A percentile compares a stretch with the other conserved stretches of the same genome.
These are phyloP conservation scores for Zarea fungicola DNA, from an alignment of 2,329 filamentous ascomycete species.

Conservation along the genomic window DNA sequence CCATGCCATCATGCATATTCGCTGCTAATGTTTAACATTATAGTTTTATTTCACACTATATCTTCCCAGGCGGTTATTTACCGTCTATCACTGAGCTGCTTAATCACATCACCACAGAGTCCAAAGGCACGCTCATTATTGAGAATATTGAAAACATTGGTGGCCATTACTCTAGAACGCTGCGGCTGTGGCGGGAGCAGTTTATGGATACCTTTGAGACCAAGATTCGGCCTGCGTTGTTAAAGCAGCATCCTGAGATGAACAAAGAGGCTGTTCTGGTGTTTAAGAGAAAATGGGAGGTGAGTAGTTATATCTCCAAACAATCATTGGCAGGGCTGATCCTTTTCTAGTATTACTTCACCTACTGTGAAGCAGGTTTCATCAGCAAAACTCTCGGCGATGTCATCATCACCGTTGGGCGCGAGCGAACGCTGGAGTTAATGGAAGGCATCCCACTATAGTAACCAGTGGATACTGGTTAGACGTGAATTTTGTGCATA, in stretches of 20 bases:
- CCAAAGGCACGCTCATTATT: conserved; percentile 57
- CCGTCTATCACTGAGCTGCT: conserved; percentile 53
- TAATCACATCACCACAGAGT: conserved; percentile 55
- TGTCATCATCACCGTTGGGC: conserved; percentile 64
- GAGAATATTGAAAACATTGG: conserved; percentile 68
- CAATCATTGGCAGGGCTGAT: neutral
- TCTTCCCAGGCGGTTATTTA: conserved; percentile 73
- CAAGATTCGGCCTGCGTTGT: conserved; percentile 55
- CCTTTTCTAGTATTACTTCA: conserved; percentile 59
- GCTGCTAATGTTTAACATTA: conserved; percentile 6
- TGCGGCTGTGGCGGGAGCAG: conserved; percentile 62
- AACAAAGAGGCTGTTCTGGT: conserved; percentile 58
- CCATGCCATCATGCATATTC: too few species aligned
- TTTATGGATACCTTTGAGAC: conserved; percentile 59
- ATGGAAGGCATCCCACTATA: conserved; percentile 65
- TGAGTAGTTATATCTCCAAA: conserved; percentile 28
- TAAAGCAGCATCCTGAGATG: conserved; percentile 53
- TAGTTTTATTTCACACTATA: conserved; percentile 69
- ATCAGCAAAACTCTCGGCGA: conserved; percentile 67
- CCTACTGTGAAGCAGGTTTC: conserved; percentile 71
- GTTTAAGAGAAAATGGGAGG: conserved; percentile 68
- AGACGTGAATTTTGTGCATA: neutral
- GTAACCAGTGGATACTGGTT: conserved; percentile 15
- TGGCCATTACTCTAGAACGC: conserved; percentile 65
- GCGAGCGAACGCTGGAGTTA: conserved; percentile 60